Conservation (phyloP, 805 yeast genomes). For the Monosporozyma siamensis region DNA sequence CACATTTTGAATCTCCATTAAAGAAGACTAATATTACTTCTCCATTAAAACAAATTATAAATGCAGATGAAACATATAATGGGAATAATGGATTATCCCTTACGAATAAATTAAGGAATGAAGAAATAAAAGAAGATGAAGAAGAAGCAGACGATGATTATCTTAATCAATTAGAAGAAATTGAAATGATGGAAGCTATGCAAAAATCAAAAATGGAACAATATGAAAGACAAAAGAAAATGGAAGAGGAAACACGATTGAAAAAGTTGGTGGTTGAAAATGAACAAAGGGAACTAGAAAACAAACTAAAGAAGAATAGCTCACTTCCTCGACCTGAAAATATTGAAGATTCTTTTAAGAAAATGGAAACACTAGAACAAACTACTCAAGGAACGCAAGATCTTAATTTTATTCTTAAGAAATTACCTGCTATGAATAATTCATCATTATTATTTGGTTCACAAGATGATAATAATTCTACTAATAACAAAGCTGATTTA, state of each 20-base stretch:
- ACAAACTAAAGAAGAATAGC: neutral
- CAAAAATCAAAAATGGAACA: slow-evolving; percentile 15
- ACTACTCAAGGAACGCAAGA: slow-evolving; percentile 18
- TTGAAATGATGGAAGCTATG: slow-evolving; percentile 33
- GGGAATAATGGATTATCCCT: slow-evolving; percentile 10
- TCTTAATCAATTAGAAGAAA: slow-evolving; percentile 25
- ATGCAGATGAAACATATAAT: slow-evolving; percentile 1
- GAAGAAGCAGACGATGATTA: slow-evolving; percentile 19
- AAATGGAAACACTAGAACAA: neutral
- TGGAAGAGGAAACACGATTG: slow-evolving; percentile 12
- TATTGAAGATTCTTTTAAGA: neutral
- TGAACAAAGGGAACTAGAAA: slow-evolving; percentile 15
- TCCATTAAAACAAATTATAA: neutral
- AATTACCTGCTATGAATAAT: slow-evolving; percentile 13
- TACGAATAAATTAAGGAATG: neutral
- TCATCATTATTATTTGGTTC: neutral
- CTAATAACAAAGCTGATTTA: too few species aligned
- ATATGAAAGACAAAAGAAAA: slow-evolving; percentile 1
- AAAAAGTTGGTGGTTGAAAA: slow-evolving; percentile 33
- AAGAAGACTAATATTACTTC: slow-evolving; percentile 8
- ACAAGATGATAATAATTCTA: neutral
- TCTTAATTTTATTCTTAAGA: slow-evolving; percentile 14
- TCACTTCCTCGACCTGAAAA: neutral
- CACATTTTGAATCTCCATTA: slow-evolving; percentile 15
- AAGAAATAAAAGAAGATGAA: slow-evolving; percentile 11